Evolutionary conservation across 345 rosid genomes (phyloP).

Genomic region (Brassica rapa): DNA sequence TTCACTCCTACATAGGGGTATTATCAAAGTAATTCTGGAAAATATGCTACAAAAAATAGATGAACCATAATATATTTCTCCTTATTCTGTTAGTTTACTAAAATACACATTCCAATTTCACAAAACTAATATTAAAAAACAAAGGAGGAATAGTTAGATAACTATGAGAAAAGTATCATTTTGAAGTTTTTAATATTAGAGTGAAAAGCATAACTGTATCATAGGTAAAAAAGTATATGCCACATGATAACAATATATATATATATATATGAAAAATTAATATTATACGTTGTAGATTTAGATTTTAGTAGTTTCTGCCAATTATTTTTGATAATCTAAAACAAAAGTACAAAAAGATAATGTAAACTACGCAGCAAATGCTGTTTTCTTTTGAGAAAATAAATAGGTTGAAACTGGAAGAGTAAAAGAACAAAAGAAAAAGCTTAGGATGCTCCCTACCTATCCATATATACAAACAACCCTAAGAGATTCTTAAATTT

Average conservation of each 20-base stretch:
- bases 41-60: not conserved
- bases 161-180: not conserved
- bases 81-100: slow-evolving; percentile 12
- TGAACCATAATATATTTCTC: not conserved
- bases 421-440: slow-evolving; percentile 42
- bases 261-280: not conserved
- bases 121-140: not conserved
- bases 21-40: slow-evolving; percentile 21
- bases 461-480: slow-evolving; percentile 34
- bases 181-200: not conserved
- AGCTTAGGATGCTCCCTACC: slow-evolving; percentile 41
- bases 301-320: not conserved
- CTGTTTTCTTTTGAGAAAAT: not conserved
- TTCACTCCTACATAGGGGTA: not conserved
- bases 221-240: not conserved
- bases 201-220: not conserved
- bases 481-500: slow-evolving; percentile 39
- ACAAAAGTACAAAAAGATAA: not conserved
- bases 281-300: not conserved
- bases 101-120: not conserved
- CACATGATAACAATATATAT: not conserved
- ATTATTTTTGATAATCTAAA: not conserved
- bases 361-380: slow-evolving; percentile 6
- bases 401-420: slow-evolving; percentile 13
- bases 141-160: slow-evolving; percentile 10